Evolutionary conservation across 148 eudicot species (phyloP).

Genomic region (Spergularia bocconei): DNA sequence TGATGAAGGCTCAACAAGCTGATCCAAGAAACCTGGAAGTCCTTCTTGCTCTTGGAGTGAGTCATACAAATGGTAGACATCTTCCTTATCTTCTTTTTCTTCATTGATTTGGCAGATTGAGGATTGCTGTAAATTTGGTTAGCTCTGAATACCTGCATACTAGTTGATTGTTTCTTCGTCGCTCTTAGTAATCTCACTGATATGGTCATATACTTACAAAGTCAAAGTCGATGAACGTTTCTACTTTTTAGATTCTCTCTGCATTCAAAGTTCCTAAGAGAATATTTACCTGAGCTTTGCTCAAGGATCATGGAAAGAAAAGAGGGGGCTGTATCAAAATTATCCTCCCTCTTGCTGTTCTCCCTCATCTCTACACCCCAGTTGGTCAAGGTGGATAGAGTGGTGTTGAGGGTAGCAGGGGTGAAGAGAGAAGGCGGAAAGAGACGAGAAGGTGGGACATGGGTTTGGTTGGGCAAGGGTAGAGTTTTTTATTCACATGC

Average conservation of each 20-base stretch:
- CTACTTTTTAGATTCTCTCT: not conserved
- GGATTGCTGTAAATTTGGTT: slow-evolving; percentile 6
- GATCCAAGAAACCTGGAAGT: slow-evolving; percentile 92
- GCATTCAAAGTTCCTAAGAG: not conserved
- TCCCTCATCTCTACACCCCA: too few species aligned
- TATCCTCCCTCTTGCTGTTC: too few species aligned
- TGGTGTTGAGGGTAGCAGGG: not conserved
- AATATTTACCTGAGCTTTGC: too few species aligned
- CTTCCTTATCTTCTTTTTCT: slow-evolving; percentile 9
- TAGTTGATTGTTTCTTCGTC: not conserved
- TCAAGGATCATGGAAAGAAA: too few species aligned
- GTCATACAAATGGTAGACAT: slow-evolving; percentile 88
- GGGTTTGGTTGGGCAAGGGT: not conserved
- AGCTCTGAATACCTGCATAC: not conserved
- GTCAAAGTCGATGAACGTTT: not conserved
- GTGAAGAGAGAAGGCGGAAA: not conserved
- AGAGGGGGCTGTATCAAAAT: too few species aligned
- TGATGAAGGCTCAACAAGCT: slow-evolving; percentile 96
- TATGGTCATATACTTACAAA: not conserved
- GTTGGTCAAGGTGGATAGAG: not conserved
- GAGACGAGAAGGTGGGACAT: not conserved
- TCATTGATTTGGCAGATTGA: not conserved
- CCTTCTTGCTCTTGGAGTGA: slow-evolving; percentile 97
- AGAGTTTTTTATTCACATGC: not conserved
- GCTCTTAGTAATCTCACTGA: not conserved